phyloP scores from a whole-genome alignment of 75 land plant species.

The Chamaecyparis obtusa region DNA sequence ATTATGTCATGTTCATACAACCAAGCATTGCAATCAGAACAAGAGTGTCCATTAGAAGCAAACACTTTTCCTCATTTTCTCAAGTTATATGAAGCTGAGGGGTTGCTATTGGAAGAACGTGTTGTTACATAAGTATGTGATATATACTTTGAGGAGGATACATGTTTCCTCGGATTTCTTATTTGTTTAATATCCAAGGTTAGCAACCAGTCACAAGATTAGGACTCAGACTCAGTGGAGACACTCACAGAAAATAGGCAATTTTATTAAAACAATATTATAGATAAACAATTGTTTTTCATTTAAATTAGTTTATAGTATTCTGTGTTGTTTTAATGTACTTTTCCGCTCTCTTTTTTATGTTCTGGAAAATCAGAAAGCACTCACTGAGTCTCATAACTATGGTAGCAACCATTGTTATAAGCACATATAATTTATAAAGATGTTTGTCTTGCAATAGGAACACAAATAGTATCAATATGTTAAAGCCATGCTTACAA shows the following conservation, averaged over 20 bases:
- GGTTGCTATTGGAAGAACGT: no score
- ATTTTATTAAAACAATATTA: no score
- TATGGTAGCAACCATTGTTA: not conserved
- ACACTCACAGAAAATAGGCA: no score
- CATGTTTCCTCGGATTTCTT: not conserved
- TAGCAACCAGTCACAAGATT: not conserved
- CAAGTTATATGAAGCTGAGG: no score
- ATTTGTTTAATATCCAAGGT: not conserved
- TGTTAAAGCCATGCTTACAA: slow-evolving; percentile 44
- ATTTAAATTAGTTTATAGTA: no score
- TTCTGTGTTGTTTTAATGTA: no score
- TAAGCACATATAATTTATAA: not conserved
- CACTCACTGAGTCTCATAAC: not conserved
- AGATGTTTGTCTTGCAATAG: not conserved
- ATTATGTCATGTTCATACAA: no score
- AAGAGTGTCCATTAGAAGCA: no score
- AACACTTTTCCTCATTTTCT: no score
- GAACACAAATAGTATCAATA: not conserved
- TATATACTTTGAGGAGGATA: not conserved
- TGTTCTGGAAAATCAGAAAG: not conserved
- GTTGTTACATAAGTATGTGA: no score
- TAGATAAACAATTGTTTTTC: no score
- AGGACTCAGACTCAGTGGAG: not conserved
- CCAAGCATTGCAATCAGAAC: no score
- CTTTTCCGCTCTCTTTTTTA: not conserved